These are phyloP conservation scores for Carpinus viminea DNA, from an alignment of 306 rosid species.

Conservation along the genomic window DNA sequence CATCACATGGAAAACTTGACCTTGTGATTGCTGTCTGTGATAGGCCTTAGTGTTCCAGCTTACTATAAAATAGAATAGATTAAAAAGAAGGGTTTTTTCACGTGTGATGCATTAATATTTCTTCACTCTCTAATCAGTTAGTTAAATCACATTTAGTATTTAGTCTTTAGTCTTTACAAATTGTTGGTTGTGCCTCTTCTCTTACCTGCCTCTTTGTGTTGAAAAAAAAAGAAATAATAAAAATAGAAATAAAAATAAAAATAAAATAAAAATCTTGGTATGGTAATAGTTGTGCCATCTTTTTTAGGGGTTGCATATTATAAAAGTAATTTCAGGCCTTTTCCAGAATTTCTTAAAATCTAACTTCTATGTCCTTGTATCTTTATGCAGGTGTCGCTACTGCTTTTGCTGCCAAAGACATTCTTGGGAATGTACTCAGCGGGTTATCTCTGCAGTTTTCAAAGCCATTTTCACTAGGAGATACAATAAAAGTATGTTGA, in stretches of 20 bases:
- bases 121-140: no score
- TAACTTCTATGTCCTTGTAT: slow-evolving; percentile 21
- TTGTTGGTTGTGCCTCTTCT: background rate
- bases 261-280: background rate
- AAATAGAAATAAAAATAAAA: no score
- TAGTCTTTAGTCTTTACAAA: background rate
- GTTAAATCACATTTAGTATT: background rate
- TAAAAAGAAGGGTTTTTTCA: background rate
- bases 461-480: slow-evolving; percentile 90
- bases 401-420: slow-evolving; percentile 86
- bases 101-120: background rate
- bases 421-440: slow-evolving; percentile 86
- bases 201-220: background rate
- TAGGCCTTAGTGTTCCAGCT: background rate
- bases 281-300: background rate
- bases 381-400: slow-evolving; percentile 78
- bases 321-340: background rate
- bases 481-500: slow-evolving; percentile 78
- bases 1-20: background rate
- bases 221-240: background rate
- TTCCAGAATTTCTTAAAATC: background rate
- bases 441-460: slow-evolving; percentile 90
- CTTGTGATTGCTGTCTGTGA: background rate
- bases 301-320: background rate
- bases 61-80: background rate